Evolutionary conservation across 2,329 filamentous ascomycete genomes (phyloP).

Genomic region (Aspergillus ochraceoroseus): DNA sequence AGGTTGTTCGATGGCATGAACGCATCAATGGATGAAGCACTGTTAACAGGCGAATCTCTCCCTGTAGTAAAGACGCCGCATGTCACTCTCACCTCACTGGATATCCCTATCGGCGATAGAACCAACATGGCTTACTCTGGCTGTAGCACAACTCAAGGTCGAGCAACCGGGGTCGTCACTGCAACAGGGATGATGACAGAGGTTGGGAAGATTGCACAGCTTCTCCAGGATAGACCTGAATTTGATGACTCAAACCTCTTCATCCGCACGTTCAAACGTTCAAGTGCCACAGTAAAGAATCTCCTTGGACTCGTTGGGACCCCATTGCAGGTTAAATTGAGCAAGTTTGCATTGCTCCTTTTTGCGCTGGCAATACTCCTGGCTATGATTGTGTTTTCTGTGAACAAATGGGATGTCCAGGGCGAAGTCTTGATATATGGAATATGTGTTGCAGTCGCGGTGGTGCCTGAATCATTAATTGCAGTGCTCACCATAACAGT

Average conservation of each 20-base stretch:
- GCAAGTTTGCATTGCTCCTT: slow-evolving; percentile 75
- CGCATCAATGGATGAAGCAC: slow-evolving; percentile 65
- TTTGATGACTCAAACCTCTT: slow-evolving; percentile 15
- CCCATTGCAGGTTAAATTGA: slow-evolving; percentile 76
- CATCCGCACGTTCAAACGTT: slow-evolving; percentile 35
- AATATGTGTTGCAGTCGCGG: slow-evolving; percentile 54
- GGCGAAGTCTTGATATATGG: slow-evolving; percentile 58
- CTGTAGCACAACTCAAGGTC: slow-evolving; percentile 56
- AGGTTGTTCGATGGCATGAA: slow-evolving; percentile 59
- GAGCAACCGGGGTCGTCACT: slow-evolving; percentile 55
- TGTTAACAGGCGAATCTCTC: slow-evolving; percentile 58
- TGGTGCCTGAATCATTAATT: slow-evolving; percentile 61
- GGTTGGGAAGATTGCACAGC: slow-evolving; percentile 56
- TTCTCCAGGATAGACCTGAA: slow-evolving; percentile 50
- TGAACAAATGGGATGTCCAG: slow-evolving; percentile 53
- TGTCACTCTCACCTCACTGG: slow-evolving; percentile 22
- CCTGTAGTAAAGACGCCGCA: slow-evolving; percentile 53
- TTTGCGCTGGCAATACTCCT: slow-evolving; percentile 65
- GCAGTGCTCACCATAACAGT: slow-evolving; percentile 60
- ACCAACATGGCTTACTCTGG: slow-evolving; percentile 59
- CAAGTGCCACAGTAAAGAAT: slow-evolving; percentile 46
- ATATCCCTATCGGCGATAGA: slow-evolving; percentile 50
- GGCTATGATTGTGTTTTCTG: slow-evolving; percentile 59
- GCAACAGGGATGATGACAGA: slow-evolving; percentile 59
- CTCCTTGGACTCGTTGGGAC: slow-evolving; percentile 60